These are phyloP conservation scores for Oryza longistaminata DNA, from an alignment of 176 grass and related monocot genomes.

Conservation along the genomic window DNA sequence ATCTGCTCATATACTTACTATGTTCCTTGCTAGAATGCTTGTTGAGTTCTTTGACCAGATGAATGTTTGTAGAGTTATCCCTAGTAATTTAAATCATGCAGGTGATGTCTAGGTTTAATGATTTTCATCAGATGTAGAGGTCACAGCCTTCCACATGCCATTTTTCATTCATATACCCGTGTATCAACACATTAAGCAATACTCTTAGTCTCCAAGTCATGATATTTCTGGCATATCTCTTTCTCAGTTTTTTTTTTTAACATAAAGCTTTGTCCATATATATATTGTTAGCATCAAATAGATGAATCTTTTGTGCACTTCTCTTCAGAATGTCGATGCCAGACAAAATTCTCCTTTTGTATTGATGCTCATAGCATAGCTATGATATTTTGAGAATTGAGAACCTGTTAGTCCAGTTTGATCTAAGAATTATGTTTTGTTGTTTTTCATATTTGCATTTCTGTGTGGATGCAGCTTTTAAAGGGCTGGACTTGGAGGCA, in stretches of 20 bases:
- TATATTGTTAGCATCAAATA: background rate
- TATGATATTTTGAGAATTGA: constrained; percentile 21
- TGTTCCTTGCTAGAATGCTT: background rate
- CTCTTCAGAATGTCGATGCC: background rate
- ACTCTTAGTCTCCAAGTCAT: background rate
- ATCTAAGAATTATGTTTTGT: background rate
- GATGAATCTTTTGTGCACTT: constrained; percentile 13
- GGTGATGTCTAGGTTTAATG: background rate
- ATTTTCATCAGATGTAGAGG: background rate
- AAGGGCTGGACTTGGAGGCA: constrained; percentile 57
- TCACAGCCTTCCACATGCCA: background rate
- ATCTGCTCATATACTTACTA: background rate
- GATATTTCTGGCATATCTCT: background rate
- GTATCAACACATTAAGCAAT: background rate
- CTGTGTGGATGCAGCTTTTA: constrained; percentile 43
- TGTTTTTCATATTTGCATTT: constrained; percentile 1
- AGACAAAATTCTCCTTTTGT: background rate
- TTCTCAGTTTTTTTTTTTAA: background rate
- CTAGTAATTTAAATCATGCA: background rate
- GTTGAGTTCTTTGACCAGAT: background rate
- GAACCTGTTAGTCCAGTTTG: constrained; percentile 11
- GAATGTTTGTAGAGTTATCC: constrained; percentile 16
- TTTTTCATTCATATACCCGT: background rate
- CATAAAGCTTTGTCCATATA: background rate
- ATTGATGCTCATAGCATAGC: background rate